phyloP scores from a whole-genome alignment of 129 eudicot genomes.

The Flaveria trinervia region DNA sequence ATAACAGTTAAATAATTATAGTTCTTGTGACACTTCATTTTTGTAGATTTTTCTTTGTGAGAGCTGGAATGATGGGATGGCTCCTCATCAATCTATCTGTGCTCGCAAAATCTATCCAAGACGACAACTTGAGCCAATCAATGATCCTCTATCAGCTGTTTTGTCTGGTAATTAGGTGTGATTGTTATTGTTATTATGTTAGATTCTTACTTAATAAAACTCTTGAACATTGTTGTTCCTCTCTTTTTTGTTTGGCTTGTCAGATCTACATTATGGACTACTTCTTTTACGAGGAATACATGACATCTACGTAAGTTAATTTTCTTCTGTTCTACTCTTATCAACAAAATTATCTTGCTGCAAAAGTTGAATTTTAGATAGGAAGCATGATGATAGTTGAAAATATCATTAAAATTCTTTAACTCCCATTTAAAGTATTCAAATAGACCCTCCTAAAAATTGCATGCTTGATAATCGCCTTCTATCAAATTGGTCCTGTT shows the following conservation, averaged over 20 bases:
- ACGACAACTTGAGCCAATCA: slow-evolving; percentile 60
- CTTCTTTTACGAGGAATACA: slow-evolving; percentile 89
- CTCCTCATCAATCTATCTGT: slow-evolving; percentile 93
- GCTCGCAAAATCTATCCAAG: slow-evolving; percentile 67
- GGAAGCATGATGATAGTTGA: background rate
- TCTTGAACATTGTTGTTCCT: slow-evolving; percentile 22
- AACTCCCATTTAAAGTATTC: background rate
- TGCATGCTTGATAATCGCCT: slow-evolving; percentile 15
- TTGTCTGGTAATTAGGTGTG: slow-evolving; percentile 56
- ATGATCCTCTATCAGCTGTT: slow-evolving; percentile 94
- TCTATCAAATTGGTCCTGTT: background rate
- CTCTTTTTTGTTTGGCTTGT: slow-evolving; percentile 11
- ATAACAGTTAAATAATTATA: background rate
- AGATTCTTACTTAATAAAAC: slow-evolving; percentile 23
- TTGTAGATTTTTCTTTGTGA: slow-evolving; percentile 90
- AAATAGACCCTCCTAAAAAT: background rate
- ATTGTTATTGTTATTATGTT: slow-evolving; percentile 23
- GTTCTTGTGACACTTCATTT: background rate
- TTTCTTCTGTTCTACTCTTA: background rate
- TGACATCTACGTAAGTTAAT: slow-evolving; percentile 94
- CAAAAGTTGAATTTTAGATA: background rate
- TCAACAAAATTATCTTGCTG: background rate
- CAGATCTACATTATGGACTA: slow-evolving; percentile 92
- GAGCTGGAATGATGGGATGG: slow-evolving; percentile 99
- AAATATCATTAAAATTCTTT: background rate